Evolutionary conservation across 2,329 filamentous ascomycete genomes (phyloP).

Genomic region (Sporothrix brunneoviolacea): DNA sequence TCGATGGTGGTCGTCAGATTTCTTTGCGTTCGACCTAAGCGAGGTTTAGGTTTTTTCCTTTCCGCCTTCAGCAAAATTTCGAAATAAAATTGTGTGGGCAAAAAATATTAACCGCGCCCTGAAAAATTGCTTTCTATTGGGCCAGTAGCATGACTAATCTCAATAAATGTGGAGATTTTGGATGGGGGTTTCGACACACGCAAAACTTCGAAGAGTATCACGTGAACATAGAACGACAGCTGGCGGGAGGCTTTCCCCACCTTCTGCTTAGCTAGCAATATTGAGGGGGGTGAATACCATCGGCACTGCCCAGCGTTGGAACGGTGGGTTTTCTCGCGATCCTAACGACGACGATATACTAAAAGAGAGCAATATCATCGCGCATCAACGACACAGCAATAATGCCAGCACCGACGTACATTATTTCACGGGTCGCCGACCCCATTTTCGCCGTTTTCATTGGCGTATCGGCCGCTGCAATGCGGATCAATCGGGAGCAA

Average conservation of each 20-base stretch:
- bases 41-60: slow-evolving; percentile 15
- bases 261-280: too few relatives aligned
- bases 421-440: slow-evolving; percentile 53
- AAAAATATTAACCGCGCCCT: slow-evolving; percentile 15
- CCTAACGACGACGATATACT: too few relatives aligned
- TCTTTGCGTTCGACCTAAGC: slow-evolving; percentile 5
- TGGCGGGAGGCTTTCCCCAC: too few relatives aligned
- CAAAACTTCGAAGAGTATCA: too few relatives aligned
- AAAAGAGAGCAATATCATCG: not conserved
- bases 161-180: not conserved
- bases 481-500: slow-evolving; percentile 54
- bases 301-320: too few relatives aligned
- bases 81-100: slow-evolving; percentile 19
- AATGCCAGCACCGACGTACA: slow-evolving; percentile 52
- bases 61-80: slow-evolving; percentile 13
- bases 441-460: slow-evolving; percentile 54
- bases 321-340: too few relatives aligned
- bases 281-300: too few relatives aligned
- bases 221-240: too few relatives aligned
- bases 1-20: slow-evolving; percentile 13
- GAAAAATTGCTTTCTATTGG: not conserved
- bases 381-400: slow-evolving; percentile 6
- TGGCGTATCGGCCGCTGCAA: slow-evolving; percentile 47
- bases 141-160: slow-evolving; percentile 1
- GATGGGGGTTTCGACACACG: too few relatives aligned